Conservation (phyloP, 495 filamentous ascomycete species). For the Neurospora sp. region DNA sequence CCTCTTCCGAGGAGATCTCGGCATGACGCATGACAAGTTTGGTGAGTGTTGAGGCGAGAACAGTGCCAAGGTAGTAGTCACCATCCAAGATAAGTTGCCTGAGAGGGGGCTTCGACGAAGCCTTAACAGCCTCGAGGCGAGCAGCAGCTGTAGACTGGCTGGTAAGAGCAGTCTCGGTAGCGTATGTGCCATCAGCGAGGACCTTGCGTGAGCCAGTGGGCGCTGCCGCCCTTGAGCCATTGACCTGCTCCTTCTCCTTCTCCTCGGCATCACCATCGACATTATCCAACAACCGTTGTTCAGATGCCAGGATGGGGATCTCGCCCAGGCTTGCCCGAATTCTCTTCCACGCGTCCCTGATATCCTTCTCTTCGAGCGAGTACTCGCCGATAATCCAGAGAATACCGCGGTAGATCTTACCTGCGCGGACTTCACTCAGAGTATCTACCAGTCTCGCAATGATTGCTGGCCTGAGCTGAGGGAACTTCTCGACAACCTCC, state of each 20-base stretch:
- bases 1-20: constrained; percentile 77
- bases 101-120: constrained; percentile 91
- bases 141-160: constrained; percentile 83
- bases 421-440: constrained; percentile 85
- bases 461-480: constrained; percentile 75
- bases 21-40: constrained; percentile 98
- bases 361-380: constrained; percentile 84
- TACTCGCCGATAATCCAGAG: constrained; percentile 99
- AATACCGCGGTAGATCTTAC: constrained; percentile 93
- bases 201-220: constrained; percentile 83
- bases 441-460: constrained; percentile 83
- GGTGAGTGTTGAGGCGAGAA: constrained; percentile 87
- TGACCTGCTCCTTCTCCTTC: constrained; percentile 57
- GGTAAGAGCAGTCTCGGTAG: constrained; percentile 91
- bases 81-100: constrained; percentile 93
- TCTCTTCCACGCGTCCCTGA: constrained; percentile 92
- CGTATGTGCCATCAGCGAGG: constrained; percentile 92
- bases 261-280: constrained; percentile 44
- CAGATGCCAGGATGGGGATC: constrained; percentile 92
- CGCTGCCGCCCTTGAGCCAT: constrained; percentile 64
- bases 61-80: constrained; percentile 93
- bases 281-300: constrained; percentile 79
- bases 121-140: constrained; percentile 91
- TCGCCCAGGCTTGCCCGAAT: constrained; percentile 92
- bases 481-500: constrained; percentile 98